Base-by-base conservation (phyloP, 139 green algal species). In the Spirogloea muscicola region DNA sequence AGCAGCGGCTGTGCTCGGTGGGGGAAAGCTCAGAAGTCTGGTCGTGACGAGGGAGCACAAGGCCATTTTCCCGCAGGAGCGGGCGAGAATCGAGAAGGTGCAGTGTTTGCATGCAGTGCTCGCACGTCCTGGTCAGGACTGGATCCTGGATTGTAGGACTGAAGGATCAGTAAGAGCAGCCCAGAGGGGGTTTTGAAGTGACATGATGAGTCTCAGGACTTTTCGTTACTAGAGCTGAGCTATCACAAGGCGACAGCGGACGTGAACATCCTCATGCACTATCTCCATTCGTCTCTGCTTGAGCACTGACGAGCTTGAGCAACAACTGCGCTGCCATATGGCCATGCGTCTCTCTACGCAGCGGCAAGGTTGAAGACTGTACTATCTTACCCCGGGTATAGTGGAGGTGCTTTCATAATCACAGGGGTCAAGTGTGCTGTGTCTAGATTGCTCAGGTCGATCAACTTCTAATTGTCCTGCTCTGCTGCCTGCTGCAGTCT, bases 11-110 rank as follows among this genome's bases (percentile, higher is more conserved):
- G n/a, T n/a, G n/a, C n/a, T n/a, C n/a, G n/a, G n/a, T n/a, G n/a
- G n/a, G n/a, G n/a, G n/a, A n/a, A 21, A 46, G 0, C 31, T 84
- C 49, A 85, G 80, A 7, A 81, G 66, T 29, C 41, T 87, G 3
- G 68, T 81, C 2, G 52, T 90, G 1, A 91, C 87, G 1, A 82
- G 85, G 6, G 82, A 90, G 46, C 85, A 90, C 74, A 83, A 87
- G 42, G 82, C 82, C n/a, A 83, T 90, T n/a, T 84, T 84, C 43
- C 58, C 85, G 0, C 25, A 13, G 1, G 87, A 91, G 74, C 80
- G 87, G 27, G 46, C 68, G 58, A 85, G 88, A 31, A 91, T 92
- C 36, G 83, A 91, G 51, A 84, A 86, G 57, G 74, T 82, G 61
- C 13, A 33, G 62, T n/a, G 4, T n/a, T n/a, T n/a, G n/a, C n/a